phyloP scores from a whole-genome alignment of 176 grass and related monocot species.

The Cymbopogon citratus region DNA sequence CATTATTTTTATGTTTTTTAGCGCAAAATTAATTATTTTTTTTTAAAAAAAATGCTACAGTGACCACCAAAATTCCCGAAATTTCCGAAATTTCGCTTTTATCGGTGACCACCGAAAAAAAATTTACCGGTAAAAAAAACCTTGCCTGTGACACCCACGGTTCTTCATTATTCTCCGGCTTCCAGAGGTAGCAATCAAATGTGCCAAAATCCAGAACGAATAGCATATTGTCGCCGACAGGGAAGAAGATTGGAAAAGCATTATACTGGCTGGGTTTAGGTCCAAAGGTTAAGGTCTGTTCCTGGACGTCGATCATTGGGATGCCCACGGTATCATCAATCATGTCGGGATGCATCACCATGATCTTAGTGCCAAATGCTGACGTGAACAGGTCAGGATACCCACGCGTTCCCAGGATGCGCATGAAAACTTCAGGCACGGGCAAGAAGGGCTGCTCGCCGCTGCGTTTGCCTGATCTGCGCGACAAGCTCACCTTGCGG shows the following conservation, averaged over 20 bases:
- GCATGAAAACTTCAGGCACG: background rate
- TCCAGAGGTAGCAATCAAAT: background rate
- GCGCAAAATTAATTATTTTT: too few relatives aligned
- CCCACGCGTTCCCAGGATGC: background rate
- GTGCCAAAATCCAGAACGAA: background rate
- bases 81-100: too few relatives aligned
- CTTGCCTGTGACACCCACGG: background rate
- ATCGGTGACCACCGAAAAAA: too few relatives aligned
- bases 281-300: background rate
- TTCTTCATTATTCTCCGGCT: too few relatives aligned
- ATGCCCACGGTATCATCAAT: background rate
- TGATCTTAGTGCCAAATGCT: background rate
- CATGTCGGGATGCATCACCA: background rate
- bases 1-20: too few relatives aligned
- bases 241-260: background rate
- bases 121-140: too few relatives aligned
- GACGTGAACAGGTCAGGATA: background rate
- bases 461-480: background rate
- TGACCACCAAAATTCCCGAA: too few relatives aligned
- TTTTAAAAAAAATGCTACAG: too few relatives aligned
- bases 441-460: too few relatives aligned
- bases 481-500: too few relatives aligned
- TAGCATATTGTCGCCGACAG: background rate
- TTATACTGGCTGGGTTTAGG: fast-evolving
- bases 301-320: background rate